Evolutionary conservation across 1,284 basidiomycete species (phyloP).

Genomic region (Puccinia triticina): DNA sequence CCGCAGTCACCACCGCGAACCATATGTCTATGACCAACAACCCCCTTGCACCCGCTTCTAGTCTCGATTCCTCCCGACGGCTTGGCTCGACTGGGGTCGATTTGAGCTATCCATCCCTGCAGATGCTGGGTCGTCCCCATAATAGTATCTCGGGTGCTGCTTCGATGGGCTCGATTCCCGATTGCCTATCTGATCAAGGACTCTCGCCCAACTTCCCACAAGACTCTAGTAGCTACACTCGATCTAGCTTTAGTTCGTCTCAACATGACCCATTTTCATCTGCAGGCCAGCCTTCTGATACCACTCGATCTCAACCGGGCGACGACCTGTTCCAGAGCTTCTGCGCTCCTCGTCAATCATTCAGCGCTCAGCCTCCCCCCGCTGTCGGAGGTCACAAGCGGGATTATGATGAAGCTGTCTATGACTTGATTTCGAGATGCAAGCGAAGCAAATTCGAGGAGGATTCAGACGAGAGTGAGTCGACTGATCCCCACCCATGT

Average conservation of each 20-base stretch:
- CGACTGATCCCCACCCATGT: not conserved
- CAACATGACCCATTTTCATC: slow-evolving; percentile 14
- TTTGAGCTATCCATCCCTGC: slow-evolving; percentile 20
- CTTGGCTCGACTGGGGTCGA: not conserved
- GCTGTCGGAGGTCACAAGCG: slow-evolving; percentile 29
- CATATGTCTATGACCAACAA: not conserved
- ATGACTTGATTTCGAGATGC: slow-evolving; percentile 38
- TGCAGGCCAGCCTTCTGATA: not conserved
- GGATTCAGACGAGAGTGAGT: slow-evolving; percentile 35
- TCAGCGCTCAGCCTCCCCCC: not conserved
- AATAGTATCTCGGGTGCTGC: not conserved
- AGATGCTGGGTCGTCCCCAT: not conserved
- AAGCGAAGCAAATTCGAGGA: slow-evolving; percentile 46
- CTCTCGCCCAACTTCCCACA: slow-evolving; percentile 5
- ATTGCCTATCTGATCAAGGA: slow-evolving; percentile 5
- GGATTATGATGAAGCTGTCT: slow-evolving; percentile 36
- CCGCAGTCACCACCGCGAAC: not conserved
- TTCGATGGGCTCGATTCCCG: not conserved
- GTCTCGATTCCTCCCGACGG: not conserved
- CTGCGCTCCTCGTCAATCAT: slow-evolving; percentile 14
- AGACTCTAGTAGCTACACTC: not conserved
- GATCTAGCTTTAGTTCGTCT: slow-evolving; percentile 26
- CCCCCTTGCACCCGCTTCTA: not conserved
- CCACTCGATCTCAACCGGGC: not conserved
- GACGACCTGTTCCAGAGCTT: slow-evolving; percentile 29